Base-by-base conservation (phyloP, 495 filamentous ascomycete genomes). In the Mytilinidion resinicola region DNA sequence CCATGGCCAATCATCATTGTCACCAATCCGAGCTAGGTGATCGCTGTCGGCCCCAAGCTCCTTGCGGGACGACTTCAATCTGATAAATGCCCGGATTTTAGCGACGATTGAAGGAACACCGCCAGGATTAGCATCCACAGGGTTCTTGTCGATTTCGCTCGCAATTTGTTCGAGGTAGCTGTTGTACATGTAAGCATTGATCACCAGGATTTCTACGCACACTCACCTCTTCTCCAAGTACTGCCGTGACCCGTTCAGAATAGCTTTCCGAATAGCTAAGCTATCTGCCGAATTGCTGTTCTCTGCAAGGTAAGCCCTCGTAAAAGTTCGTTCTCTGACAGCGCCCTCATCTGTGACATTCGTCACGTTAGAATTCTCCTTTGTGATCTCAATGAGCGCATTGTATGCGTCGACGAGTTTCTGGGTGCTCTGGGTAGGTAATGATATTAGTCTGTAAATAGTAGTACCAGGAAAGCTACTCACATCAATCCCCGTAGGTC, bases 21-120 rank as follows among this genome's bases (percentile, higher is more conserved):
- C 80, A n/a, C 83, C 81, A 37, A 88, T 78, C 62, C 79, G 77
- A 67, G 92, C 88, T 39, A 95, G 72, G 57, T 87, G 81, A 9
- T 80, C 78, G 57, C 82, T 82, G 67, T 96, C 90, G 0, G 83
- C 81, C 1, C 82, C 85, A 25, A 96, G 82, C 62, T 92, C 88
- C 73, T 89, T 93, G 46, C 86, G 80, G 3, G 81, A 76, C 30
- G 83, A 77, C 48, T 85, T 82, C 56, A 96, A 78, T 50, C 89
- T 83, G 68, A 97, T 86, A 66, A 90, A 99, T 1, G 90, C 93
- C 57, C 89, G 87, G 67, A 96, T 85, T 74, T 93, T 95, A 76
- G 90, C 93, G 60, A 90, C 76, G 1, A 87, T 82, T 46, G 89
- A 88, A 0, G 93, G 93, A 37, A 90, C 82, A 57, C 93, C 93